These are phyloP conservation scores for Cercospora sesami DNA, from an alignment of 2,329 filamentous ascomycete genomes.

Conservation along the genomic window DNA sequence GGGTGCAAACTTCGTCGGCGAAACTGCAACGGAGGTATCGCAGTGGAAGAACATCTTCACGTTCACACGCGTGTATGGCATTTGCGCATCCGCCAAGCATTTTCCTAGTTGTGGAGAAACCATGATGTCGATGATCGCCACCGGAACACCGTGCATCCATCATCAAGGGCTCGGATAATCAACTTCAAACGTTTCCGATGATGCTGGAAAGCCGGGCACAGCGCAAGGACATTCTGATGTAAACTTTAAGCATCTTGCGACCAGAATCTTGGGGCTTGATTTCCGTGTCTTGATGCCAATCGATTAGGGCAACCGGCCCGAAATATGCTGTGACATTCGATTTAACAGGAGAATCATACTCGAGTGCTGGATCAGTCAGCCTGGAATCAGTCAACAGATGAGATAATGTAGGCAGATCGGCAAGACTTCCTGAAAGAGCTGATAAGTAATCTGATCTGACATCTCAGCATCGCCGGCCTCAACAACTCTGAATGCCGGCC, in stretches of 20 bases:
- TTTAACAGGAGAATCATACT: background rate
- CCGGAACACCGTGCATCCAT: background rate
- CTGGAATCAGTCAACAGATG: background rate
- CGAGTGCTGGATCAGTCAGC: background rate
- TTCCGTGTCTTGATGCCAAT: background rate
- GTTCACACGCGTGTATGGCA: background rate
- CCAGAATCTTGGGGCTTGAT: background rate
- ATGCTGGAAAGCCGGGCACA: background rate
- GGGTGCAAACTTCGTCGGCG: background rate
- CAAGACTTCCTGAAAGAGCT: background rate
- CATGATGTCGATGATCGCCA: background rate
- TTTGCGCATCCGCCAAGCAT: background rate
- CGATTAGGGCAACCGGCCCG: background rate
- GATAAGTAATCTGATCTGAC: background rate
- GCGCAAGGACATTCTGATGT: background rate
- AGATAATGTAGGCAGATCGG: background rate
- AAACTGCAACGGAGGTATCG: background rate
- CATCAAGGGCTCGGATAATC: background rate
- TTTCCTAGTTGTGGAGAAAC: conserved; percentile 8
- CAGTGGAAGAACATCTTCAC: background rate
- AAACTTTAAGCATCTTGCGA: background rate
- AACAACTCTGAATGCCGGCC: background rate
- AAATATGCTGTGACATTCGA: background rate
- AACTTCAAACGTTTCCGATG: background rate
- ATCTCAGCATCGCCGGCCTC: background rate